Evolutionary conservation across 2,329 filamentous ascomycete species (phyloP).

Genomic region (Dactylonectria macrodidyma): DNA sequence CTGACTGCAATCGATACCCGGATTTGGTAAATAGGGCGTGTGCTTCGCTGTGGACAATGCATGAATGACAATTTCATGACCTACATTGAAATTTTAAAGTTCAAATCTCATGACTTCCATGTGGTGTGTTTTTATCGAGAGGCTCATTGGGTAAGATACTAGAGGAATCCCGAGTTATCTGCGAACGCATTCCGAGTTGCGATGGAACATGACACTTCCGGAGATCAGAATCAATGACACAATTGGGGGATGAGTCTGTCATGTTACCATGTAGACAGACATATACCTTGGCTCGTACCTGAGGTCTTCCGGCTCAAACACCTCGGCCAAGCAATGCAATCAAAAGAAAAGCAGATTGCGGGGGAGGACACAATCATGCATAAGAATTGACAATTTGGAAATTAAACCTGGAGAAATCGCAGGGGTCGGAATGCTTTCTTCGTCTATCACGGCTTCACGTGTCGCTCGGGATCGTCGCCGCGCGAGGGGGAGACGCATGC

Average conservation of each 20-base stretch:
- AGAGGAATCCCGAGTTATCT: not conserved
- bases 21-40: not conserved
- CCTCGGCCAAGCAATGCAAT: constrained; percentile 11
- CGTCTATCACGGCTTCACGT: constrained; percentile 24
- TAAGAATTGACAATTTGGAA: constrained; percentile 7
- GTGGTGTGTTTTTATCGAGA: not conserved
- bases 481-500: not conserved
- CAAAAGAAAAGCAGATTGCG: constrained; percentile 16
- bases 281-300: not conserved
- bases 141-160: not conserved
- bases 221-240: not conserved
- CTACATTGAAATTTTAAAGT: not conserved
- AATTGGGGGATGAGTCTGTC: not conserved
- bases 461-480: constrained; percentile 14
- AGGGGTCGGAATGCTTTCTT: constrained; percentile 6
- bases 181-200: not conserved
- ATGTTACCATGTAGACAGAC: too few species aligned
- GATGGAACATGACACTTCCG: not conserved
- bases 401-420: constrained; percentile 21
- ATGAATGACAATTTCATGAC: constrained; percentile 20
- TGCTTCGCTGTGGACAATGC: not conserved
- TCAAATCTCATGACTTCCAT: not conserved
- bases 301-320: not conserved
- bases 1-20: constrained; percentile 14
- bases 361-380: constrained; percentile 22